Evolutionary conservation across 371 early-diverging fungal genomes (phyloP).

Genomic region (Saksenaea oblongispora): DNA sequence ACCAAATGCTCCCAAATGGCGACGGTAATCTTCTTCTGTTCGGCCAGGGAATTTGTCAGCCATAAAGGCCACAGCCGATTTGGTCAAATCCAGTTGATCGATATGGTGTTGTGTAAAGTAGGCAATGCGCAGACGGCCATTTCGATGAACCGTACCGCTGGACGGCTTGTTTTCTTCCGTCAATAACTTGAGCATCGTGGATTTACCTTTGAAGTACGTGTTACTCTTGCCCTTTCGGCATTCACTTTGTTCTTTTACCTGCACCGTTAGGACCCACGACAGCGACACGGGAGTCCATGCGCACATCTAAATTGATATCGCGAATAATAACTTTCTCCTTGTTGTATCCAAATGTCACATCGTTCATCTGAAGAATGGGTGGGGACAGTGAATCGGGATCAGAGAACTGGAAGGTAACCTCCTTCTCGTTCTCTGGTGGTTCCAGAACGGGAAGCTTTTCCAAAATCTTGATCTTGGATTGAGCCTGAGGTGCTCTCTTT

Average conservation of each 20-base stretch:
- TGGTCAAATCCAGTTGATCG: conserved; percentile 89
- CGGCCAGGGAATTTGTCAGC: conserved; percentile 85
- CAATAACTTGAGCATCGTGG: conserved; percentile 89
- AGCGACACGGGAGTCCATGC: conserved; percentile 96
- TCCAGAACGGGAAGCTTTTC: conserved; percentile 95
- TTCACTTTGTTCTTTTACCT: conserved; percentile 57
- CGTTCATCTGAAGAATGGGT: conserved; percentile 92
- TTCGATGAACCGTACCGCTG: conserved; percentile 82
- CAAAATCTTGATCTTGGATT: conserved; percentile 96
- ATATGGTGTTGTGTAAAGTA: conserved; percentile 98
- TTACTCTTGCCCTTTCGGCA: conserved; percentile 12
- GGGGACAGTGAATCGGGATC: conserved; percentile 85
- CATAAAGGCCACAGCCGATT: conserved; percentile 89
- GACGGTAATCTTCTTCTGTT: conserved; percentile 94
- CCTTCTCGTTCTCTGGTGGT: conserved; percentile 81
- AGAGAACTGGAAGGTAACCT: conserved; percentile 90
- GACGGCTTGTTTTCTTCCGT: conserved; percentile 81
- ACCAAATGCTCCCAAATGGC: conserved; percentile 93
- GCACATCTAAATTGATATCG: conserved; percentile 88
- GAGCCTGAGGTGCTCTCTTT: conserved; percentile 97
- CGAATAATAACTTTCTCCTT: conserved; percentile 71
- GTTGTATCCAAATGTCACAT: conserved; percentile 88
- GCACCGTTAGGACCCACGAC: conserved; percentile 92
- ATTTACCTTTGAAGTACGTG: conserved; percentile 56
- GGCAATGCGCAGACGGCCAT: conserved; percentile 93